These are phyloP conservation scores for Candida alai DNA, from an alignment of 805 yeast genomes.

Conservation along the genomic window DNA sequence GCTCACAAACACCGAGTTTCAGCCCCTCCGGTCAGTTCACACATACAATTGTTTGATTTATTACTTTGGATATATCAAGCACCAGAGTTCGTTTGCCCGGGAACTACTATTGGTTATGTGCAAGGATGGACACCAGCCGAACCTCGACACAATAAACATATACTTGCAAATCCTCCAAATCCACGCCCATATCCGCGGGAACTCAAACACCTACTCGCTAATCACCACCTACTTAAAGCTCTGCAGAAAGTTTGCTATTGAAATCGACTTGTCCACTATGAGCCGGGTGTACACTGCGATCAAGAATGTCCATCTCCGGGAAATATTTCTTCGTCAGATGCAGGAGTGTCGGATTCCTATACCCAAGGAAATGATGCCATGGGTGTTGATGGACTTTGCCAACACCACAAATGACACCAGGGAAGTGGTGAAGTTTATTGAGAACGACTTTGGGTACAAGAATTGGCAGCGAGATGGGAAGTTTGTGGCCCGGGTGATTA, in stretches of 20 bases:
- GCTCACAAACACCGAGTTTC: constrained; percentile 26
- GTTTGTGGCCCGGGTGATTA: constrained; percentile 26
- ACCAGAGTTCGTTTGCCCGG: constrained; percentile 38
- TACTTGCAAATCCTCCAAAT: constrained; percentile 27
- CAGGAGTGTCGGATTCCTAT: constrained; percentile 31
- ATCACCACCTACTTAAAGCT: constrained; percentile 29
- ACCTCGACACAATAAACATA: constrained; percentile 37
- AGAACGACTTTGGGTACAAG: constrained; percentile 25
- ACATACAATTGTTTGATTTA: constrained; percentile 39
- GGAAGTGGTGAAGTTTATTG: constrained; percentile 32
- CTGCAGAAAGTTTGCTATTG: constrained; percentile 20
- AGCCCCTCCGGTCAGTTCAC: constrained; percentile 27
- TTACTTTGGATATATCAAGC: constrained; percentile 37
- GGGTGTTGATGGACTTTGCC: constrained; percentile 33
- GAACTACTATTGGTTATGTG: constrained; percentile 38
- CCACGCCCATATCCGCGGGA: constrained; percentile 30
- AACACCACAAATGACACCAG: constrained; percentile 21
- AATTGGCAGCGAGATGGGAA: constrained; percentile 28
- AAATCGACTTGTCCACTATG: constrained; percentile 33
- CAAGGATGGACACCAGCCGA: constrained; percentile 38
- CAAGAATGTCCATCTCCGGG: constrained; percentile 36
- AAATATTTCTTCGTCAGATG: constrained; percentile 29
- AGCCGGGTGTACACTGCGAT: constrained; percentile 35
- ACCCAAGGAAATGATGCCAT: constrained; percentile 24
- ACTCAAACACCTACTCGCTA: constrained; percentile 28